A percentile compares a stretch with the other conserved stretches of the same genome.
Conservation (phyloP, 2,329 filamentous ascomycete genomes). For the Botryotinia convoluta region DNA sequence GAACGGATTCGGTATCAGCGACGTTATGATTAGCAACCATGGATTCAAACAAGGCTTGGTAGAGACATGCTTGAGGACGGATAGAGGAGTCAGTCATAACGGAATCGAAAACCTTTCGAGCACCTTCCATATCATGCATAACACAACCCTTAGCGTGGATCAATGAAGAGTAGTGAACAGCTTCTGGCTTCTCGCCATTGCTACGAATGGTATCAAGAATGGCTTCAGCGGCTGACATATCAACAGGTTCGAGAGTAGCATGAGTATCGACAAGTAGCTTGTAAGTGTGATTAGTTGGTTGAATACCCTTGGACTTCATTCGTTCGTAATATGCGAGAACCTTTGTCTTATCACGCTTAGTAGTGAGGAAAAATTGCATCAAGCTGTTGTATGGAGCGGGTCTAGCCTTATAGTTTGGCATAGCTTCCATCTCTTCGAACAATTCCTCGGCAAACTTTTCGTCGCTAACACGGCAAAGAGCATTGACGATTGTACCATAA, state of each 20-base stretch:
- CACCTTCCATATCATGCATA: conserved; percentile 83
- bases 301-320: conserved; percentile 83
- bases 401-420: conserved; percentile 97
- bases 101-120: conserved; percentile 76
- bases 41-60: conserved; percentile 94
- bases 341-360: conserved; percentile 93
- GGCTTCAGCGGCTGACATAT: conserved; percentile 83
- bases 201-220: conserved; percentile 76
- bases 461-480: conserved; percentile 92
- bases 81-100: conserved; percentile 68
- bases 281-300: conserved; percentile 92
- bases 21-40: conserved; percentile 95
- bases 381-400: conserved; percentile 98
- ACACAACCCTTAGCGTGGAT: conserved; percentile 96
- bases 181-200: conserved; percentile 74
- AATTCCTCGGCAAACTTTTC: conserved; percentile 97
- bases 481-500: conserved; percentile 97
- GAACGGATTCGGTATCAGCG: conserved; percentile 67
- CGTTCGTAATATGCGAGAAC: conserved; percentile 92
- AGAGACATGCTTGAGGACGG: conserved; percentile 77
- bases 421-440: conserved; percentile 98
- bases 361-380: conserved; percentile 99
- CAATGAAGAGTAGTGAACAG: conserved; percentile 91
- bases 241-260: conserved; percentile 85
- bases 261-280: conserved; percentile 96